Evolutionary conservation across 2,329 filamentous ascomycete genomes (phyloP).

Genomic region (Fusarium subglutinans): DNA sequence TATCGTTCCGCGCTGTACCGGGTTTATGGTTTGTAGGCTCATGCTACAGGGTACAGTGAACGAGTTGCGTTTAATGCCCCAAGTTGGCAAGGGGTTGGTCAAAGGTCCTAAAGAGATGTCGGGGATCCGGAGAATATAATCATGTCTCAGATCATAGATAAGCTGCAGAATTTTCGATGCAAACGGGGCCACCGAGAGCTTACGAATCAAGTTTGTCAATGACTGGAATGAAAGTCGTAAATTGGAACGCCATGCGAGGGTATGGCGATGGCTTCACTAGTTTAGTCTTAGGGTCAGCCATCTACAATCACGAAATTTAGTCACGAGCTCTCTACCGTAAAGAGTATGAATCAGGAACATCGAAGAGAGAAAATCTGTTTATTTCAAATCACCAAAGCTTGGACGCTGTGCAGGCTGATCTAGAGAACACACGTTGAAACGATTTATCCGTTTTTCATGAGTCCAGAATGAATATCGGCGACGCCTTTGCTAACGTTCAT

Average conservation of each 20-base stretch:
- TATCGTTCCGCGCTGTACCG: background rate
- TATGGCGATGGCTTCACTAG: conserved; percentile 27
- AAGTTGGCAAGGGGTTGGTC: background rate
- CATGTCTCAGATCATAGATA: conserved; percentile 17
- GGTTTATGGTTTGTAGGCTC: background rate
- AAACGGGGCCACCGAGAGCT: background rate
- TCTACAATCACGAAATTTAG: background rate
- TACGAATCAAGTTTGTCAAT: background rate
- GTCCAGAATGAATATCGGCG: conserved; percentile 12
- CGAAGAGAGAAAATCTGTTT: background rate
- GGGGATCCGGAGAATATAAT: background rate
- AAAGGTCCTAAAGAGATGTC: background rate
- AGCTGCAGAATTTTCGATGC: conserved; percentile 3
- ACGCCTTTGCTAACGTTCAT: conserved; percentile 18
- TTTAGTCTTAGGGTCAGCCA: background rate
- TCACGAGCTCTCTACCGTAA: background rate
- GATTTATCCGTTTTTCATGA: conserved; percentile 3
- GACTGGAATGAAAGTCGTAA: conserved; percentile 24
- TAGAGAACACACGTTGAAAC: background rate
- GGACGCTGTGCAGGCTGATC: background rate
- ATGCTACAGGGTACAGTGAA: background rate
- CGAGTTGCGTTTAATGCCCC: background rate
- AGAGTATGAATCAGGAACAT: background rate
- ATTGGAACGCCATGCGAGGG: conserved; percentile 14
- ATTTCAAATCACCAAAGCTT: conserved; percentile 26